Base-by-base conservation (phyloP, 176 grass and related monocot species). In the Avena insularis region DNA sequence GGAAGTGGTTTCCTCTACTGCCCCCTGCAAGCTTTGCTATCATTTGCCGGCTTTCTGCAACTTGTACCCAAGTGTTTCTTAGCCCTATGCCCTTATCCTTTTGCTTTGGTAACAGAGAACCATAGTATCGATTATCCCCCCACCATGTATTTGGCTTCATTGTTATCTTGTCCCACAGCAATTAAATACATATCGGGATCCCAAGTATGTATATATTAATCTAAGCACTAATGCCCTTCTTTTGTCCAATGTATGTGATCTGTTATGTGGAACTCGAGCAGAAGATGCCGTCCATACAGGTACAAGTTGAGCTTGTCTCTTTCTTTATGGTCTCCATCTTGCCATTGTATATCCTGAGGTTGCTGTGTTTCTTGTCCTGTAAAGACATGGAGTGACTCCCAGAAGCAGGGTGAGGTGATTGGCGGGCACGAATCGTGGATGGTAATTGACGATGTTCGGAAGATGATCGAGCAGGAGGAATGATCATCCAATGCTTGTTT, bases 271-370 rank as follows among this genome's bases (percentile, higher is more conserved):
- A 53, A 75, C 85, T 83, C 23, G 27, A 91, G 68, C 92, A 99
- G 97, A 99, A 94, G 87, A 99, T 99, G 94, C 97, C 97, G 50
- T 88, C 90, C 71, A 89, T 99, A 92, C 97, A 96, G 94, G 97
- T 96, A 94, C 81, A 85, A 53, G 53, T 75, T 49, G 56, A 21
- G 71, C 80, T 85, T 82, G 77, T 85, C 88, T 67, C 46, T 84
- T 85, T 86, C 79, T 85, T 55, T 60, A 75, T 80, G 72, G 35
- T 80, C 45, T 79, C 71, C 43, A 29, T 66, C 74, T 23, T 35
- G 35, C 21, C 58, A 77, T 40, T 78, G 33, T 82, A 45, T 83
- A 77, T 89, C 85, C 82, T 98, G 33, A 88, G 71, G 57, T 57
- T 43, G 58, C 16, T 77, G 13, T 77, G 13, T 59, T 57, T 35